Evolutionary conservation across 2,329 filamentous ascomycete species (phyloP), one percentile per base, ranked within the genome.

Genomic region (Bertia moriformis): DNA sequence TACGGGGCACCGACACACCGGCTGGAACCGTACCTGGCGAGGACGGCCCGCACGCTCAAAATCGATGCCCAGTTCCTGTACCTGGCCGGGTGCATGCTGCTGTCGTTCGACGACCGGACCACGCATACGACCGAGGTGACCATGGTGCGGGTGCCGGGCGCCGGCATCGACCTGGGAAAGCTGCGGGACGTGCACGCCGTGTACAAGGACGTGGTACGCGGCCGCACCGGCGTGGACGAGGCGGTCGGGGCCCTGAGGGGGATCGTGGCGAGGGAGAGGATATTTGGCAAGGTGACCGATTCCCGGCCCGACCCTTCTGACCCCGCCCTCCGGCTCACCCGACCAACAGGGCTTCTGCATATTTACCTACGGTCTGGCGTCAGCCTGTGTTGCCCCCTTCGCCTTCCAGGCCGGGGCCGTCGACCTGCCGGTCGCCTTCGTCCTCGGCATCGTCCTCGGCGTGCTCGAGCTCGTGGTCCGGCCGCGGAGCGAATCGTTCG

Each of bases 51-150:
- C 20, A 73, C 78, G 3, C 60, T 83, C 19, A 72, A 78, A 50
- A 74, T 82, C 4, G 73, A 81, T 41, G 72, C 71, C 2, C 76
- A 81, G 43, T 83, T 79, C 45, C 56, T 83, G 17, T 83, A 83
- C 49, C 70, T 83, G 41, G 77, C 78, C 1, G 75, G 75, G 1
- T 79, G 74, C 43, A 83, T 83, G 78, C 73, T 83, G 41, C 70
- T 82, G 46, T 78, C 77, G 0, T 83, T 83, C 48, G 76, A 70
- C 45, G 71, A 76, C 51, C 57, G 59, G 4, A 58, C 67, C 0
- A 84, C 81, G 0, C 81, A 86, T 50, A 87, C 83, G 0, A 80
- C 80, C 14, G 81, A 86, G 52, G 81, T 87, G 44, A 83, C 84
- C 58, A 68, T 87, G 20, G 76, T 87, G 4, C 72, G 78, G 7